Conservation (phyloP, 352 stramenopile genomes). For the Lagenidium sp. region DNA sequence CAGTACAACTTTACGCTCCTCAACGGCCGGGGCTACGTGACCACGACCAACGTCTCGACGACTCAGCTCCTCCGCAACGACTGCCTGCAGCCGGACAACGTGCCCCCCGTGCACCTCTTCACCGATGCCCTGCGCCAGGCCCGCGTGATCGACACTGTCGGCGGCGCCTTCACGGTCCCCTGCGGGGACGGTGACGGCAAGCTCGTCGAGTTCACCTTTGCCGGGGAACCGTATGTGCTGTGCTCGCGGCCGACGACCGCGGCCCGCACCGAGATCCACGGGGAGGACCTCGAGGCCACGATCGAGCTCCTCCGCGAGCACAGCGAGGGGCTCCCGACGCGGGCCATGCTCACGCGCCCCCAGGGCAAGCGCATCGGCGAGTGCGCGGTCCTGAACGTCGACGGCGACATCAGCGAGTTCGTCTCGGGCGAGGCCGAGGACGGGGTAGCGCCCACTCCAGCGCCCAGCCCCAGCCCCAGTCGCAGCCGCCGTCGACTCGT, state of each 20-base stretch:
- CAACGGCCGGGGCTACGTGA: conserved; percentile 15
- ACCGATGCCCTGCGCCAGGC: conserved; percentile 13
- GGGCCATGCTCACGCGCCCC: not conserved
- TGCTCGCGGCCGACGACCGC: not conserved
- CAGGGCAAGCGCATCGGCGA: too few species aligned
- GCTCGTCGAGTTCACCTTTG: conserved; percentile 17
- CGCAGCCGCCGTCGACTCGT: too few species aligned
- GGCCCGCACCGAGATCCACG: conserved; percentile 5
- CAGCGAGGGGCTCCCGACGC: conserved; percentile 2
- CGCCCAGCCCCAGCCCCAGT: too few species aligned
- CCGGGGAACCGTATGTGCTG: conserved; percentile 13
- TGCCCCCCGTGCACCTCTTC: conserved; percentile 7
- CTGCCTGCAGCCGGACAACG: conserved; percentile 13
- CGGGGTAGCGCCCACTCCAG: too few species aligned
- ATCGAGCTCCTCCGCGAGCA: conserved; percentile 8
- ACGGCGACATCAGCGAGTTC: too few species aligned
- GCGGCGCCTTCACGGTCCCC: not conserved
- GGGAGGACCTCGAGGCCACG: conserved; percentile 8
- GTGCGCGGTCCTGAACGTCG: too few species aligned
- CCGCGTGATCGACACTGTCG: conserved; percentile 16
- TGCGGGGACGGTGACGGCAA: conserved; percentile 4
- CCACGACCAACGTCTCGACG: conserved; percentile 6
- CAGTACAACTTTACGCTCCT: conserved; percentile 26
- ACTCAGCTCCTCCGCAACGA: conserved; percentile 8
- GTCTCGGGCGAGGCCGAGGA: too few species aligned